Conservation (phyloP, 495 filamentous ascomycete species). For the Penicillium ochrochloron region DNA sequence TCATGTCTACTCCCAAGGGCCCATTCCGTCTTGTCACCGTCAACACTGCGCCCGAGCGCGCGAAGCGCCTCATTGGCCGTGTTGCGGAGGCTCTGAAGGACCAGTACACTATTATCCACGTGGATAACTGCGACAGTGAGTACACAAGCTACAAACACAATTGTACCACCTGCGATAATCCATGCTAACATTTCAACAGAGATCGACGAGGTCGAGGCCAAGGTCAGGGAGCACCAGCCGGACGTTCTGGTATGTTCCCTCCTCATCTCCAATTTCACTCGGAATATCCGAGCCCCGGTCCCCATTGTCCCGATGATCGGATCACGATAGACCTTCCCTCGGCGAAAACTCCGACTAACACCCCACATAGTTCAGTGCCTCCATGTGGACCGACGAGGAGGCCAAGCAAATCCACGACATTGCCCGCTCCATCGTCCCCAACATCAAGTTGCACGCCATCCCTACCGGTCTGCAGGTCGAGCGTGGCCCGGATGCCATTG, state of each 20-base stretch:
- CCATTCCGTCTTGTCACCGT: conserved; percentile 68
- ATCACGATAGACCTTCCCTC: neutral
- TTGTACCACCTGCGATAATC: neutral
- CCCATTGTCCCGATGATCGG: neutral
- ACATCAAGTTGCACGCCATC: conserved; percentile 63
- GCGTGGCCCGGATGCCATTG: conserved; percentile 66
- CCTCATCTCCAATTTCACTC: neutral
- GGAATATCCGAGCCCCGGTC: conserved; percentile 17
- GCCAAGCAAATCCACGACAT: conserved; percentile 58
- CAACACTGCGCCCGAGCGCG: conserved; percentile 70
- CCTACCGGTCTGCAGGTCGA: conserved; percentile 68
- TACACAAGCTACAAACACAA: neutral
- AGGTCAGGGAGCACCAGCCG: conserved; percentile 53
- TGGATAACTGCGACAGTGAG: conserved; percentile 62
- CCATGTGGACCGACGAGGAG: conserved; percentile 69
- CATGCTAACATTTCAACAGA: conserved; percentile 32
- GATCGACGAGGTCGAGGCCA: conserved; percentile 57
- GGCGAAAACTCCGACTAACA: conserved; percentile 11
- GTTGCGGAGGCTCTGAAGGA: conserved; percentile 62
- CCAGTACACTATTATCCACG: conserved; percentile 62
- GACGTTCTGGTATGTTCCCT: conserved; percentile 51
- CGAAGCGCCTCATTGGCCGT: conserved; percentile 62
- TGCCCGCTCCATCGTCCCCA: conserved; percentile 54
- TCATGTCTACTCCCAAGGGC: conserved; percentile 55
- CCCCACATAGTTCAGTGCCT: conserved; percentile 60